Conservation (phyloP, 75 land plant genomes). For the Cunninghamia lanceolata region DNA sequence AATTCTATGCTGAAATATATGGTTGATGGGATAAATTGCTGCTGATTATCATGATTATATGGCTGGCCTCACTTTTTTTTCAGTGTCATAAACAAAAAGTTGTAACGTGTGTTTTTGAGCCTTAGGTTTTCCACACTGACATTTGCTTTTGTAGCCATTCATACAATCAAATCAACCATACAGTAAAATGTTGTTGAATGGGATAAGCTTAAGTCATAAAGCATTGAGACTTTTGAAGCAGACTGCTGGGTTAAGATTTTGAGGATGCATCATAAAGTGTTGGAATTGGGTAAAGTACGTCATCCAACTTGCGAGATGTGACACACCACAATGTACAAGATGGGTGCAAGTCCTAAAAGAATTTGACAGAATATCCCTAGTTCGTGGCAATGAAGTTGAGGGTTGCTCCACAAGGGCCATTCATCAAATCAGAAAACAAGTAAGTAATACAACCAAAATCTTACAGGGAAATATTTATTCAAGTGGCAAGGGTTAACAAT, state of each 20-base stretch:
- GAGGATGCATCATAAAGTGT: not conserved
- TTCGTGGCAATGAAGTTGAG: not conserved
- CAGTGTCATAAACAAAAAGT: not conserved
- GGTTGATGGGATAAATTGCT: no score
- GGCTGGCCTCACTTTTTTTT: not conserved
- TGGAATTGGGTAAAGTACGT: not conserved
- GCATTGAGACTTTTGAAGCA: not conserved
- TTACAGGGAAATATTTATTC: not conserved
- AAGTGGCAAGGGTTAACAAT: no score
- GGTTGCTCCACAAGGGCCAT: not conserved
- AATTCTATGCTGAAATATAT: no score
- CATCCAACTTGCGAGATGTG: not conserved
- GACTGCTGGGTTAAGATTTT: not conserved
- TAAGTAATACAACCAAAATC: not conserved
- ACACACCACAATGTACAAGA: not conserved
- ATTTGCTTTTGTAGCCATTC: not conserved
- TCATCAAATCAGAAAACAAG: not conserved
- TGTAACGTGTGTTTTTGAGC: not conserved
- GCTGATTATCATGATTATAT: no score
- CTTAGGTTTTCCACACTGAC: not conserved
- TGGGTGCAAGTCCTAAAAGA: not conserved
- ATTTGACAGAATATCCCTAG: not conserved
- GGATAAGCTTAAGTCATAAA: not conserved
- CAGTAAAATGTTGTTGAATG: not conserved
- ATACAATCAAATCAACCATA: not conserved